A percentile compares a stretch with the other conserved stretches of the same genome.
These are phyloP conservation scores for Trichoderma erinaceum DNA, from an alignment of 495 filamentous ascomycete genomes.

Conservation along the genomic window DNA sequence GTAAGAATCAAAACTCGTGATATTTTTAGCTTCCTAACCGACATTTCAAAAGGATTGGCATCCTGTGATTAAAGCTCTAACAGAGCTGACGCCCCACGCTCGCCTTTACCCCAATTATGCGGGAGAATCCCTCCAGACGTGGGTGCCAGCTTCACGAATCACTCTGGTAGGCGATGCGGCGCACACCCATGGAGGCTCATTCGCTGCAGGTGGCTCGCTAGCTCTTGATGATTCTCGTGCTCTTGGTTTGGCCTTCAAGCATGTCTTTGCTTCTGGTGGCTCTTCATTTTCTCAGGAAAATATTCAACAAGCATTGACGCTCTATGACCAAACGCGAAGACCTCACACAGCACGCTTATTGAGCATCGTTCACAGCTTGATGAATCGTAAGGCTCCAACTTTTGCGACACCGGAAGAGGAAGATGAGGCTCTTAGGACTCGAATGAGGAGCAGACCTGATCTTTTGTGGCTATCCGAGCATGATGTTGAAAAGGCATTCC, in stretches of 20 bases:
- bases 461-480: slow-evolving; percentile 4
- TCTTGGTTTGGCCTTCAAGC: slow-evolving; percentile 20
- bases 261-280: slow-evolving; percentile 15
- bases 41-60: not conserved
- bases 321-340: slow-evolving; percentile 35
- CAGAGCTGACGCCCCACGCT: slow-evolving; percentile 3
- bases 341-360: slow-evolving; percentile 18
- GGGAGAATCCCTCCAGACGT: not conserved
- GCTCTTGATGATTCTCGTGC: slow-evolving; percentile 39
- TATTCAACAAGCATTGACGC: slow-evolving; percentile 26
- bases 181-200: slow-evolving; percentile 42
- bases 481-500: not conserved
- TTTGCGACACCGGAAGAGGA: not conserved
- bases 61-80: not conserved
- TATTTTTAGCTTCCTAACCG: not conserved
- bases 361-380: not conserved
- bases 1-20: too few species aligned
- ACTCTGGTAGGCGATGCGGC: slow-evolving; percentile 41
- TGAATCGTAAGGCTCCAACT: not conserved
- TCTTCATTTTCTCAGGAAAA: slow-evolving; percentile 17
- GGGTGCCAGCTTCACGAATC: slow-evolving; percentile 21
- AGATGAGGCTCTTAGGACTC: not conserved
- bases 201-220: slow-evolving; percentile 43
- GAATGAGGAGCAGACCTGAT: slow-evolving; percentile 1
- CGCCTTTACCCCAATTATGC: slow-evolving; percentile 8